Evolutionary conservation across 129 eudicot genomes (phyloP), one percentile per base, ranked within the genome.

Genomic region (Flaveria linearis): DNA sequence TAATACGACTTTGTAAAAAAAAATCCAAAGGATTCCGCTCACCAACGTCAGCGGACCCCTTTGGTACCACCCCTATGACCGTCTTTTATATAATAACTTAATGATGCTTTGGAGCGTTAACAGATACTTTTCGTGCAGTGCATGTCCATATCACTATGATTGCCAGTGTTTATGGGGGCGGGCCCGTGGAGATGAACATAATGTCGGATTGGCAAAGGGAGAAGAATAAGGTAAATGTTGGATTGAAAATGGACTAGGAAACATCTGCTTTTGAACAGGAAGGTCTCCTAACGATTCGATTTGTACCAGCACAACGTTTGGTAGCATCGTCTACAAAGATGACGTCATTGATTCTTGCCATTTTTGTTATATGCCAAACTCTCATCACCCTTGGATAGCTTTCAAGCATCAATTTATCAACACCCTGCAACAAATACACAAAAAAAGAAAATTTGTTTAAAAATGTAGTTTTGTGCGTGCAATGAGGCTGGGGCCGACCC

Each of bases 301-400:
- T 28, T 17, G 91, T 83, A 33, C 87, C 88, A 63, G 85, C 85
- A 53, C 72, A 85, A 47, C 73, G 85, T 53, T 86, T 91, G 26
- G 84, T 82, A 9, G 96, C 86, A 67, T 91, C 92, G 46, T 91
- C 98, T 15, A 91, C 93, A 46, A 71, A 91, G 56, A 93, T 75
- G 60, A 93, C 90, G 79, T 93, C 97, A 68, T 93, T 97, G 18
- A 94, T 91, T 81, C 98, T 94, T 23, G 98, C 98, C 89, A 91
- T 91, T 78, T 78, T 88, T 86, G 87, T 94, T 94, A 65, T 85
- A 94, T 10, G 98, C 97, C 83, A 94, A 87, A 83, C 97, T 91
- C 82, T 94, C 90, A 83, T 88, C 20, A 94, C 97, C 84, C 98
- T 82, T 20, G 98, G 91, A 69, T 94, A 94, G 89, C 97, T 91